These are phyloP conservation scores for Diaporthe capsici DNA, from an alignment of 2,329 filamentous ascomycete species.

Conservation along the genomic window DNA sequence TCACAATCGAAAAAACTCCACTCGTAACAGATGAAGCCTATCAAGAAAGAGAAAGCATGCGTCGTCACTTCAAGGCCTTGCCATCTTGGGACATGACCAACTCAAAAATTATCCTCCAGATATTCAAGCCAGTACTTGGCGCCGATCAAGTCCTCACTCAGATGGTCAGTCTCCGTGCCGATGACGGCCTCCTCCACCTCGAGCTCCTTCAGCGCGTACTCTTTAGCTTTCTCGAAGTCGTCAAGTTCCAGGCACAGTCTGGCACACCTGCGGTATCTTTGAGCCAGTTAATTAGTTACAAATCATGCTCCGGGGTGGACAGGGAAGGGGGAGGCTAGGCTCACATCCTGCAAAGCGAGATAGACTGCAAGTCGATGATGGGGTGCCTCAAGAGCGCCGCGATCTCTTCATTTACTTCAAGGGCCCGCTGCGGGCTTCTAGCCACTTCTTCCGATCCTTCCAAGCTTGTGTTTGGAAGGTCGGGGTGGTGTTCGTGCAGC, in stretches of 20 bases:
- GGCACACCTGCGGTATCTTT: neutral
- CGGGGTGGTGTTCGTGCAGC: neutral
- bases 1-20: neutral
- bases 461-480: neutral
- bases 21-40: neutral
- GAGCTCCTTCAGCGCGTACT: neutral
- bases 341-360: neutral
- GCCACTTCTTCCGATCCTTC: neutral
- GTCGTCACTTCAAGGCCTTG: too few relatives aligned
- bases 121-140: neutral
- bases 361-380: neutral
- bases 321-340: too few relatives aligned
- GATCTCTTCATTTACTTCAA: neutral
- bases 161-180: neutral
- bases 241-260: neutral
- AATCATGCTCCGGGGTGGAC: neutral
- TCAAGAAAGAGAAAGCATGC: too few relatives aligned
- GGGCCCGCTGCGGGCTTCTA: neutral
- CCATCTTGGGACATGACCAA: neutral
- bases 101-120: neutral
- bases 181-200: neutral
- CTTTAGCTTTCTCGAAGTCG: neutral
- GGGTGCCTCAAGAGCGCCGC: neutral
- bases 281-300: neutral
- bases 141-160: neutral